Evolutionary conservation across 371 early-diverging fungal species (phyloP), one percentile per base, ranked within the genome.

Genomic region (Lichtheimia ornata): DNA sequence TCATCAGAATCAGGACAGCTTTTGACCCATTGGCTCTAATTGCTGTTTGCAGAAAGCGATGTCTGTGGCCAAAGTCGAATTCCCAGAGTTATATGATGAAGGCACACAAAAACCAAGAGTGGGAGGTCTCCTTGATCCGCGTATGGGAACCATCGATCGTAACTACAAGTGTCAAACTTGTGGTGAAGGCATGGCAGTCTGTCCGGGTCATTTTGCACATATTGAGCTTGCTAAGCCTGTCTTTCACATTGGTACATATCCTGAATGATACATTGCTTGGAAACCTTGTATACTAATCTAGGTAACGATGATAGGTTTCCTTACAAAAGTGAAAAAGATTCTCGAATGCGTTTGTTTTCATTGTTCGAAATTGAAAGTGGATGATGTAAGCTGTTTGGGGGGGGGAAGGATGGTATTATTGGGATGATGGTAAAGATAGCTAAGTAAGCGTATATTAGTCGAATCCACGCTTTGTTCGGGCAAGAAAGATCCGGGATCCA

Each of bases 131-230:
- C 80, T 97, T n/a, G 99, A 99, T 78, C 91, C 97, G 53, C 90
- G 97, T 43, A 91, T 99, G 93, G 99, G 99, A 30, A 98, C 99
- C 12, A 97, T 98, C 56, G 99, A 99, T 72, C 92, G 98, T 61
- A 95, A 94, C 71, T 95, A 92, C 84, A 94, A 95, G 77, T 99
- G 99, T 77, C 90, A 89, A 69, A 99, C 99, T 7, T 99, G 99
- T 79, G 92, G 91, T 51, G 95, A 95, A 72, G 91, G 91, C 66
- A 97, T 95, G 93, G 91, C 91, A 28, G 94, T 95, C 65, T 99
- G 99, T 73, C 94, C 94, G 18, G 99, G 99, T 35, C 99, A 99
- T 76, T 99, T 99, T 89, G 99, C 97, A 12, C 97, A 99, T 70
- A 97, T 99, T 67, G 97, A 99, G 71, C 88, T 99, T 7, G 94